Evolutionary conservation across 108 stramenopile genomes (phyloP), one percentile per base, ranked within the genome.

Genomic region (Pelagomonas calceolata): DNA sequence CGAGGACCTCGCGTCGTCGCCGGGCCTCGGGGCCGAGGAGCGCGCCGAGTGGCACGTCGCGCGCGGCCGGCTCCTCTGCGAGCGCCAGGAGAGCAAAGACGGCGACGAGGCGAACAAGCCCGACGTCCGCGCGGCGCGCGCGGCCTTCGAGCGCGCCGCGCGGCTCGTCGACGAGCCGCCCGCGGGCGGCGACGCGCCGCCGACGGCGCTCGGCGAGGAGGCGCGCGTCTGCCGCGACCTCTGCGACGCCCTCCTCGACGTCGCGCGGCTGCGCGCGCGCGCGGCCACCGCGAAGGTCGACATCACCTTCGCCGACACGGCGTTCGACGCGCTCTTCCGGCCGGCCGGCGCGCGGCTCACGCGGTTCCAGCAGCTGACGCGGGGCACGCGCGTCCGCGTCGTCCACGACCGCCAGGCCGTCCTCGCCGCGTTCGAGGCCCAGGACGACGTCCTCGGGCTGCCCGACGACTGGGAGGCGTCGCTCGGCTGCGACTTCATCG

Each of bases 1-100:
- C 51, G 51, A 60, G 21, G 14, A 60, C 10, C 51, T 60, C 21
- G 51, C 26, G 51, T 26, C 21, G 51, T 26, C 21, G 21, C 51
- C 51, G 51, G 51, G 51, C 51, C 14, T 60, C 7, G 3, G 21
- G 26, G 0, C 7, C 7, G 3, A 1, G 21, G 51, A 60, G 51
- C 51, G 51, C 51, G 51, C 51, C 51, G 51, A 60, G 51, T 60
- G 51, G 51, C 51, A 60, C 51, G 51, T 60, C 51, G 14, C 51
- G 21, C 14, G 26, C 21, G 51, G 21, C 21, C 18, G 29, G 51
- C 51, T 26, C 51, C 51, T 26, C 14, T 60, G 51, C 51, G 51
- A 60, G 51, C 21, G 51, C 39, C 9, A 5, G 9, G 39, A 43
- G 39, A 5, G 9, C 39, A 12, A 12, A 5, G 9, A 12, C 39